Evolutionary conservation across 352 stramenopile genomes (phyloP), one percentile per base, ranked within the genome.

Genomic region (Phytophthora brassicae): DNA sequence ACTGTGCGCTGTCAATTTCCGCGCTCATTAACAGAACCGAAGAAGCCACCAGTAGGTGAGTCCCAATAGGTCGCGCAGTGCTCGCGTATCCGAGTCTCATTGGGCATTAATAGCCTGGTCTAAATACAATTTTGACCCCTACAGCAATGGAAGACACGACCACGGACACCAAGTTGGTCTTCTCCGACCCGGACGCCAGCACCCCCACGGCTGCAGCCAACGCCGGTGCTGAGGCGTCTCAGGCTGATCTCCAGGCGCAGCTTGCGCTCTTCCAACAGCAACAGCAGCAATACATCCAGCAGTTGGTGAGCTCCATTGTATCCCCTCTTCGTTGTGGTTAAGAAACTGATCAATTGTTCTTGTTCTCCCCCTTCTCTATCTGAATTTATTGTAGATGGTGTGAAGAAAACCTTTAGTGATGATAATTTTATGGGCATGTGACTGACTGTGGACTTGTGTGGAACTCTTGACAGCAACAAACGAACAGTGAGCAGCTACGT

Each of bases 401-500:
- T 64, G 46, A 7, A 55, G 17, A 13, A 17, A n/a, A n/a, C n/a
- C n/a, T n/a, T n/a, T n/a, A n/a, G n/a, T n/a, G n/a, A n/a, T n/a
- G n/a, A n/a, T n/a, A n/a, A n/a, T n/a, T n/a, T n/a, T n/a, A n/a
- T n/a, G n/a, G n/a, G n/a, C n/a, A n/a, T 43, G 24, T 39, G n/a
- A 17, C 41, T 62, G 38, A 54, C 23, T 28, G 24, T 8, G 16
- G 55, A 23, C 5, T 64, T 28, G 17, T 19, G 20, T 53, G 6
- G 56, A 13, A 28, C 41, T 60, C 2, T 50, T 23, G 13, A 31
- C 36, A 79, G 68, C 68, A 80, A 75, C 72, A 80, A 68, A 69
- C 64, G 23, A 92, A 89, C 71, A 91, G 84, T 52, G 86, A 94
- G 43, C 84, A 92, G 60, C 74, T 92, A n/a, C 81, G 81, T 16